A percentile compares a stretch with the other conserved stretches of the same genome.
These are phyloP conservation scores for Vitis amurensis DNA, from an alignment of 164 flowering plant species.

Conservation along the genomic window DNA sequence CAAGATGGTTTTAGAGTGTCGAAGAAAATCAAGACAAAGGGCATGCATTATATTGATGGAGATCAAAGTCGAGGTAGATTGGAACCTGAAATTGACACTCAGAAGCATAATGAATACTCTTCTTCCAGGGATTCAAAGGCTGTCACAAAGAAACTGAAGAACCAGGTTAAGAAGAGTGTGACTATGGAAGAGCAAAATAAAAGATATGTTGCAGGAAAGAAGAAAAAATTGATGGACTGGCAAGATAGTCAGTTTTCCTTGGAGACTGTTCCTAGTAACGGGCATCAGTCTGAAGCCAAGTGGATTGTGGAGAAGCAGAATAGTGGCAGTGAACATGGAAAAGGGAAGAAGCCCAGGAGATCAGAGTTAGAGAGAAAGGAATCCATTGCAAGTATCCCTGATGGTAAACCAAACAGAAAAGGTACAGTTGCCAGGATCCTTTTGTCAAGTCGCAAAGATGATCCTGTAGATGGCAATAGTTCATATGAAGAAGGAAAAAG, in stretches of 20 bases:
- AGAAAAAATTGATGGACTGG: constrained; percentile 41
- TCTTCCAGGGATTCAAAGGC: constrained; percentile 29
- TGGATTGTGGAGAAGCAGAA: constrained; percentile 19
- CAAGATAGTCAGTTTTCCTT: constrained; percentile 18
- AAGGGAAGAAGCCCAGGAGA: constrained; percentile 43
- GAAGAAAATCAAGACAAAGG: constrained; percentile 64
- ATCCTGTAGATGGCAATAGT: constrained; percentile 2
- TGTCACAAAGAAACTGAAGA: constrained; percentile 23
- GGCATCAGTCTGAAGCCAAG: constrained; percentile 20
- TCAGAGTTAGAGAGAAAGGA: constrained; percentile 42
- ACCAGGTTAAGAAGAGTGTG: constrained; percentile 17
- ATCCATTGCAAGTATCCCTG: constrained; percentile 27
- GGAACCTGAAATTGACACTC: too few species aligned
- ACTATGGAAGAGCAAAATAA: constrained; percentile 19
- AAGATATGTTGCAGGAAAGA: constrained; percentile 25
- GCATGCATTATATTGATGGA: constrained; percentile 25
- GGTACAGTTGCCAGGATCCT: neutral
- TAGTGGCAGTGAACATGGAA: constrained; percentile 34
- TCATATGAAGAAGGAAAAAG: neutral
- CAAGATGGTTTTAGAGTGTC: constrained; percentile 39
- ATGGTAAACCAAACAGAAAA: constrained; percentile 28
- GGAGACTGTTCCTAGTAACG: constrained; percentile 14
- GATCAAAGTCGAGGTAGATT: constrained; percentile 9
- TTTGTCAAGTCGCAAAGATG: neutral
- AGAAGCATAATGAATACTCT: constrained; percentile 9